Evolutionary conservation across 2,329 filamentous ascomycete genomes (phyloP).

Genomic region (Zymoseptoria ardabiliae): DNA sequence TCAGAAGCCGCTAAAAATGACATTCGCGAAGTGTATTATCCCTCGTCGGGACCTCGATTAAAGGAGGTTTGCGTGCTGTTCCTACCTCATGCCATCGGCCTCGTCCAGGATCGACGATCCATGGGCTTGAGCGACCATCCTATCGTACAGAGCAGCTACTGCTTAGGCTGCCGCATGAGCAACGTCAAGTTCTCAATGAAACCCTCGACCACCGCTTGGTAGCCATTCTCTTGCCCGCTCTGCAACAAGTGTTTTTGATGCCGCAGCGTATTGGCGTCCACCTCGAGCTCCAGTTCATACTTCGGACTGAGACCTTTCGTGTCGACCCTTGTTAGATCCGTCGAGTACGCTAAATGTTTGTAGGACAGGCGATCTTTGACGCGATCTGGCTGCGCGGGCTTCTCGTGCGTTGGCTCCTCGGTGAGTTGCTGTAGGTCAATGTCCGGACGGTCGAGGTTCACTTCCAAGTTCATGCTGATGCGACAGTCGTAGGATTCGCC

Average conservation of each 20-base stretch:
- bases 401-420: slow-evolving; percentile 41
- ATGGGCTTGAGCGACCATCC: neutral
- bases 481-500: slow-evolving; percentile 76
- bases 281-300: slow-evolving; percentile 75
- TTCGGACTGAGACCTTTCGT: slow-evolving; percentile 49
- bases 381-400: slow-evolving; percentile 31
- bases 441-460: slow-evolving; percentile 49
- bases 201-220: slow-evolving; percentile 61
- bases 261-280: slow-evolving; percentile 56
- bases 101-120: neutral
- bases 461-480: slow-evolving; percentile 90
- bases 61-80: neutral
- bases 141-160: neutral
- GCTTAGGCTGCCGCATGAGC: slow-evolving; percentile 32
- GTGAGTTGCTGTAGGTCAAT: slow-evolving; percentile 54
- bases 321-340: slow-evolving; percentile 89
- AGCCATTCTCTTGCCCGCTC: slow-evolving; percentile 49
- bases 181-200: slow-evolving; percentile 67
- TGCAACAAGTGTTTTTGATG: slow-evolving; percentile 57
- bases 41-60: neutral
- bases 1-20: neutral
- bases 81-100: neutral
- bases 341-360: slow-evolving; percentile 75
- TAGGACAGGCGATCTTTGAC: slow-evolving; percentile 88
- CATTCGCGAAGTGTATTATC: neutral